These are phyloP conservation scores for Tetraselmis chui DNA, from an alignment of 139 green algal genomes.

Conservation along the genomic window DNA sequence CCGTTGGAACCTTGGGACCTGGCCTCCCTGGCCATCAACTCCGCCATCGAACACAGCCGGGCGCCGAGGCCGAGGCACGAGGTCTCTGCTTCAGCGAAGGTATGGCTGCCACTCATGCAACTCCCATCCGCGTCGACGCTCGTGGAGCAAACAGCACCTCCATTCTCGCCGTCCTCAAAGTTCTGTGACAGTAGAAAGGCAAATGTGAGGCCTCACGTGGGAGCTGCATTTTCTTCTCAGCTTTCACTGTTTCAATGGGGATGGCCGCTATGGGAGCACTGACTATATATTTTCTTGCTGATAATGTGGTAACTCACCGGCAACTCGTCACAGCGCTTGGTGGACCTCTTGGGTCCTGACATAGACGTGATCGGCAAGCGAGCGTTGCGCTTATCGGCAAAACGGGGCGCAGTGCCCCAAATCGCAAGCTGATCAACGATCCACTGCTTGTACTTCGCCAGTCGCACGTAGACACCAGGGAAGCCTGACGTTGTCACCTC, in stretches of 20 bases:
- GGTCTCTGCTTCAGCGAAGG: neutral
- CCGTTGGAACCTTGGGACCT: neutral
- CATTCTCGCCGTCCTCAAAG: neutral
- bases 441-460: neutral
- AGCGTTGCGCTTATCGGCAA: no score
- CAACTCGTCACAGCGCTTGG: no score
- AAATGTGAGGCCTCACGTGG: no score
- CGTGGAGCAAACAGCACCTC: neutral
- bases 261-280: no score
- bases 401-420: neutral
- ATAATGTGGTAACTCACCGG: no score
- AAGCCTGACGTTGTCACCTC: neutral
- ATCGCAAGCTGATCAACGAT: neutral
- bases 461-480: neutral
- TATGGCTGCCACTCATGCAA: neutral
- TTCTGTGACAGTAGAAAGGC: no score
- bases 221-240: no score
- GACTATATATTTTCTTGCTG: no score
- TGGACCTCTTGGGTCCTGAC: no score
- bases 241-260: no score
- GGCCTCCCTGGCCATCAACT: neutral
- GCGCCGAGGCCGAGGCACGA: neutral
- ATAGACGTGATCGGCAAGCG: no score
- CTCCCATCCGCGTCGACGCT: neutral
- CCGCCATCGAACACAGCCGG: neutral